Evolutionary conservation across 73 alveolate species (phyloP).

Genomic region (Paramecium octaurelia): DNA sequence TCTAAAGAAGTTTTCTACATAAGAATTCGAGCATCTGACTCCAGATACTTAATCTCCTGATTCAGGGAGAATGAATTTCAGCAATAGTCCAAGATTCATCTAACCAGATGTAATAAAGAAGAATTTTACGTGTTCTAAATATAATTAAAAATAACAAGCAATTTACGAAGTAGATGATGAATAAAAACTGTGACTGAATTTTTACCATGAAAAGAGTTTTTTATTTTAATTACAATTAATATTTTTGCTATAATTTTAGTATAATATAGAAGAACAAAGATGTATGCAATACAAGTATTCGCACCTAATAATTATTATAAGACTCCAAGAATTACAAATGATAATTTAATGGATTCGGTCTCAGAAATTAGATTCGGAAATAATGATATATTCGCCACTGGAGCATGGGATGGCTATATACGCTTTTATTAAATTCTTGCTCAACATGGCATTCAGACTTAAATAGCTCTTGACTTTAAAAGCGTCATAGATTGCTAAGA

Average conservation of each 20-base stretch:
- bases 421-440: conserved; percentile 22
- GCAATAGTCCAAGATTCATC: not conserved
- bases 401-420: conserved; percentile 49
- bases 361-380: conserved; percentile 8
- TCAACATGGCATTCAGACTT: not conserved
- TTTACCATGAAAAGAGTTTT: not conserved
- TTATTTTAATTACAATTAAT: not conserved
- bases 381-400: conserved; percentile 16
- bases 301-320: not conserved
- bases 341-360: not conserved
- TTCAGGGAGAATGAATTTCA: not conserved
- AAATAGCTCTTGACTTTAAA: not conserved
- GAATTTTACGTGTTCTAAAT: not conserved
- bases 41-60: conserved; percentile 9
- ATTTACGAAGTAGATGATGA: conserved; percentile 5
- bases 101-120: not conserved
- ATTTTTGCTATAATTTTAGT: not conserved
- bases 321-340: not conserved
- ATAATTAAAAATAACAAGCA: not conserved
- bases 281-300: not conserved
- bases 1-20: not conserved
- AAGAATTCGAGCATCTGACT: not conserved
- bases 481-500: conserved; percentile 16
- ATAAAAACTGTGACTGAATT: not conserved
- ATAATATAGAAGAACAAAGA: not conserved